These are phyloP conservation scores for Penicillium olsonii DNA, from an alignment of 2,329 filamentous ascomycete species.

Conservation along the genomic window DNA sequence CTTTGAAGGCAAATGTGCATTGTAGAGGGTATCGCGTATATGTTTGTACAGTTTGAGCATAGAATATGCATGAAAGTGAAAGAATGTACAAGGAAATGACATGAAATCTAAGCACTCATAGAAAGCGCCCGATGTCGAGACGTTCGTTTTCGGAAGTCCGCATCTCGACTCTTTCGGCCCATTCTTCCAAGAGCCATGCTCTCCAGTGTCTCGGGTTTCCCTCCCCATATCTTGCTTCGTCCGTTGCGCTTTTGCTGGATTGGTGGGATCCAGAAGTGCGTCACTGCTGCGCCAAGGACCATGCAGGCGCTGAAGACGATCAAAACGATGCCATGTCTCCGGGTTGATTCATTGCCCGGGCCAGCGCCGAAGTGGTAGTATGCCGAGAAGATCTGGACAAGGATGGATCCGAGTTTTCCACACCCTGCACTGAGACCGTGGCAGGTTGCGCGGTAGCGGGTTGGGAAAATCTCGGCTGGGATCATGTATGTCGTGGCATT, in stretches of 20 bases:
- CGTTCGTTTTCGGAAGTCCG: conserved; percentile 22
- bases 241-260: conserved; percentile 33
- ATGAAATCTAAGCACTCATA: conserved; percentile 14
- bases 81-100: neutral
- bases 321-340: conserved; percentile 42
- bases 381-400: conserved; percentile 43
- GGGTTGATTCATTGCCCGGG: conserved; percentile 33
- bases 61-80: conserved; percentile 1
- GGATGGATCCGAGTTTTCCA: conserved; percentile 55
- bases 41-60: neutral
- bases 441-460: conserved; percentile 55
- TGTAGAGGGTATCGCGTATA: neutral
- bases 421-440: conserved; percentile 57
- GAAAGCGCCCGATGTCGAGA: conserved; percentile 21
- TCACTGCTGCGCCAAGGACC: conserved; percentile 43
- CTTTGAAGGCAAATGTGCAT: neutral
- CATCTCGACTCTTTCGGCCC: conserved; percentile 39
- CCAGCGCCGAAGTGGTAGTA: conserved; percentile 43
- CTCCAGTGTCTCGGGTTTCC: conserved; percentile 41
- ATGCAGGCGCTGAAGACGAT: conserved; percentile 46
- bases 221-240: conserved; percentile 33
- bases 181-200: conserved; percentile 40
- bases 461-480: conserved; percentile 60
- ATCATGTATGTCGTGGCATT: conserved; percentile 50
- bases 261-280: conserved; percentile 45